Percentiles rank a stretch among this genome's conserved stretches.
These are phyloP conservation scores for Primulina eburnea DNA, from an alignment of 257 asterid genomes.

Conservation along the genomic window DNA sequence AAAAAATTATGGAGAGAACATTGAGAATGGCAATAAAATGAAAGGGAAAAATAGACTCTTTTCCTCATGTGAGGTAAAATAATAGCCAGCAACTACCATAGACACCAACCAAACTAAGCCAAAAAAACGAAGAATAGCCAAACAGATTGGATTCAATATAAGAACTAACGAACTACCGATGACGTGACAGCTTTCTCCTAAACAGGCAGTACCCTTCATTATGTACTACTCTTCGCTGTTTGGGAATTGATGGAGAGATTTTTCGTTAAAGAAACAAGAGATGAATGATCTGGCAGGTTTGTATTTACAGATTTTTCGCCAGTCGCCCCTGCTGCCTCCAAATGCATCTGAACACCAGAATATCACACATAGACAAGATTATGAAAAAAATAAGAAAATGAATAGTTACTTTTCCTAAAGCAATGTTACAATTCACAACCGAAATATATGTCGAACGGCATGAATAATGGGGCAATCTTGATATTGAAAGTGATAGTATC, in stretches of 20 bases:
- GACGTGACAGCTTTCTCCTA: not conserved
- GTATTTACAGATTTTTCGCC: slow-evolving; percentile 32
- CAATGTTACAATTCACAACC: too few species aligned
- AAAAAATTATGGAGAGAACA: too few species aligned
- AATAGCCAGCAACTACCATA: not conserved
- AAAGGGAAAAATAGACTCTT: not conserved
- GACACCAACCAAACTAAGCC: not conserved
- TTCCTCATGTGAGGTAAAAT: not conserved
- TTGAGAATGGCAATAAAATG: too few species aligned
- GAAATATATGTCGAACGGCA: too few species aligned
- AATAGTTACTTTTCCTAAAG: too few species aligned
- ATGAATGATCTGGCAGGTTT: slow-evolving; percentile 27
- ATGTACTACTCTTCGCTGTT: slow-evolving; percentile 36
- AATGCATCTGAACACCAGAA: slow-evolving; percentile 35
- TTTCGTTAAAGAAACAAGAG: slow-evolving; percentile 46
- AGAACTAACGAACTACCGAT: not conserved
- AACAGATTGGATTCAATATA: not conserved
- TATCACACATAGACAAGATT: not conserved
- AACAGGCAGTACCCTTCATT: slow-evolving; percentile 18
- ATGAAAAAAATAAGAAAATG: not conserved
- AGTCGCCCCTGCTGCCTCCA: slow-evolving; percentile 30
- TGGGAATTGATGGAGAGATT: slow-evolving; percentile 47
- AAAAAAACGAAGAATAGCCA: not conserved
- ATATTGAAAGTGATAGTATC: too few species aligned
- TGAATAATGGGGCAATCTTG: too few species aligned